Conservation (phyloP, 805 yeast genomes). For the Brettanomyces sp. region DNA sequence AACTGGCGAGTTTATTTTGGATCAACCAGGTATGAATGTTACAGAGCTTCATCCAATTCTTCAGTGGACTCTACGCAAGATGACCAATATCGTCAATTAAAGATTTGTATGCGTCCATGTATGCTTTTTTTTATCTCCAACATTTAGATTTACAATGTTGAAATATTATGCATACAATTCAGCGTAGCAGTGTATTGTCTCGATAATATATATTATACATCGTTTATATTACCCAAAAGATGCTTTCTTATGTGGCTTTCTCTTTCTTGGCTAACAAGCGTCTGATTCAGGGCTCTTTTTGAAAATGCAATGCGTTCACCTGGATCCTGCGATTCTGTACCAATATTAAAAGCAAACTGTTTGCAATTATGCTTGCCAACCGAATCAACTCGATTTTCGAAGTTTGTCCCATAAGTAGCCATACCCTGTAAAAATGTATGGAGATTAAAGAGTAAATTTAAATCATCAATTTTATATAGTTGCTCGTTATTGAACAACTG, state of each 20-base stretch:
- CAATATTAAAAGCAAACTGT: too few relatives aligned
- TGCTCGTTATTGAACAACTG: slow-evolving; percentile 28
- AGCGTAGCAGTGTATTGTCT: too few relatives aligned
- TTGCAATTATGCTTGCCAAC: too few relatives aligned
- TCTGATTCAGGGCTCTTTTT: slow-evolving; percentile 1
- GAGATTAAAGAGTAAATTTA: slow-evolving; percentile 24
- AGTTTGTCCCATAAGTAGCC: slow-evolving; percentile 8
- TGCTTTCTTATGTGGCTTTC: slow-evolving; percentile 18
- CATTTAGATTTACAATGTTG: too few relatives aligned
- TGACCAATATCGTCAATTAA: slow-evolving; percentile 14
- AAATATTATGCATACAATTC: too few relatives aligned
- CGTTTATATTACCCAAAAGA: slow-evolving; percentile 3
- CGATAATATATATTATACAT: background rate
- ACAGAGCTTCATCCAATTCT: slow-evolving; percentile 19
- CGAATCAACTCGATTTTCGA: background rate
- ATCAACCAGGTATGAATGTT: slow-evolving; percentile 9
- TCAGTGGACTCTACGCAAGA: slow-evolving; percentile 14
- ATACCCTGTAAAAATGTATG: slow-evolving; percentile 26
- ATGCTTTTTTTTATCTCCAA: too few relatives aligned
- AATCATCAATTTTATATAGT: slow-evolving; percentile 20
- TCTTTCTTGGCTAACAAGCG: slow-evolving; percentile 16
- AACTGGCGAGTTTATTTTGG: background rate
- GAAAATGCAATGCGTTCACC: background rate
- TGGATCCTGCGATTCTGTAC: too few relatives aligned
- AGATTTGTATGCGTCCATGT: background rate